Evolutionary conservation across 2,329 filamentous ascomycete genomes (phyloP).

Genomic region (Sporothrix euskadiensis): DNA sequence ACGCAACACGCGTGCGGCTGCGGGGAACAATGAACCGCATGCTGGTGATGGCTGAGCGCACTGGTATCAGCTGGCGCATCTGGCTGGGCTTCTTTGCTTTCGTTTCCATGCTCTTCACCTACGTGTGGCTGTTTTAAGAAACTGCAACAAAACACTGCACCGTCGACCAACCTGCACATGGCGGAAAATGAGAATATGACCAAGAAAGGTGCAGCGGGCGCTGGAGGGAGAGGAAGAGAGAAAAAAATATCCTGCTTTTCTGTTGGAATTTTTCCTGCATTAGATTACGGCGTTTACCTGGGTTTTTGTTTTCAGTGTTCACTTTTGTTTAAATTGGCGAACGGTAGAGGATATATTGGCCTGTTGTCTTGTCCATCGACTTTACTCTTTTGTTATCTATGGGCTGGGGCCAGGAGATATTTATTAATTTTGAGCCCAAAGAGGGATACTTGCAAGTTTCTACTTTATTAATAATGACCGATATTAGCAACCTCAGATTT

Average conservation of each 20-base stretch:
- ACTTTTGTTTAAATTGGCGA: neutral
- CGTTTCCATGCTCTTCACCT: conserved; percentile 80
- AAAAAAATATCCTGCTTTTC: neutral
- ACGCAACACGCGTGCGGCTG: conserved; percentile 76
- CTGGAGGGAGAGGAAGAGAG: neutral
- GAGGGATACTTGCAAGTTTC: too few species aligned
- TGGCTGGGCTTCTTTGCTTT: conserved; percentile 88
- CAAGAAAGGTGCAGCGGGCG: neutral
- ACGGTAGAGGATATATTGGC: neutral
- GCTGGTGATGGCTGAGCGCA: conserved; percentile 90
- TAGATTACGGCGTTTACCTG: conserved; percentile 17
- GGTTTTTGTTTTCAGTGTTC: neutral
- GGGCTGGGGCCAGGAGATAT: neutral
- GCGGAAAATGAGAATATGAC: conserved; percentile 1
- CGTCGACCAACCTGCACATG: neutral
- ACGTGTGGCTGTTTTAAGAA: conserved; percentile 82
- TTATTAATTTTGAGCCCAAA: neutral
- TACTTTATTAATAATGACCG: too few species aligned
- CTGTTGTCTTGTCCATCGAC: neutral
- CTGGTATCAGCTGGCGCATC: conserved; percentile 92
- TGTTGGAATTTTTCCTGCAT: conserved; percentile 2
- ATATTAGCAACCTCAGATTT: too few species aligned
- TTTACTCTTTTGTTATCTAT: neutral
- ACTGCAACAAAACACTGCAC: conserved; percentile 33
- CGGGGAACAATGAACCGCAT: conserved; percentile 96